Conservation (phyloP, 2,329 filamentous ascomycete species). For the Phialophora tarda region DNA sequence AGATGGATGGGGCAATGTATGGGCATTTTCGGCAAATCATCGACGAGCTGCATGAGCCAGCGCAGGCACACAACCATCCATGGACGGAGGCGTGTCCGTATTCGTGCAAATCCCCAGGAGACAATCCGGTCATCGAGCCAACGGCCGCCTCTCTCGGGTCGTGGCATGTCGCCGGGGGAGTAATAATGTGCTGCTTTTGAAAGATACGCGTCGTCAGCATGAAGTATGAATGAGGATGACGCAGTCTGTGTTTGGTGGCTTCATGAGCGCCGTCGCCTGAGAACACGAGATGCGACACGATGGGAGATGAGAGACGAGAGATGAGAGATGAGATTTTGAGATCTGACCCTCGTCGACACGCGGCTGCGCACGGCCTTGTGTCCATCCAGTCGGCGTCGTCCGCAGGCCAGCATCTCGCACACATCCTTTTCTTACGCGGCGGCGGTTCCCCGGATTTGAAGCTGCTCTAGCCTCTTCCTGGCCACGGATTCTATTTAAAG, state of each 20-base stretch:
- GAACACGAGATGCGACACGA: background rate
- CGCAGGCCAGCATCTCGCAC: background rate
- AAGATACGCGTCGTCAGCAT: background rate
- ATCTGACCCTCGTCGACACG: background rate
- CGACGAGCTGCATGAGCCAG: background rate
- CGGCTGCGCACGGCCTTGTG: no score
- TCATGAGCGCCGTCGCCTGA: background rate
- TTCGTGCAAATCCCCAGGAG: background rate
- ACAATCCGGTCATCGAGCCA: slow-evolving; percentile 18
- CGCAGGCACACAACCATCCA: no score
- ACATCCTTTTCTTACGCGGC: background rate
- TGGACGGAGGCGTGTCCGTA: background rate
- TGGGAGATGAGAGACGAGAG: background rate
- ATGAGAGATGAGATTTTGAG: background rate
- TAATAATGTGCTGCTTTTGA: background rate
- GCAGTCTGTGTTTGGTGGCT: background rate
- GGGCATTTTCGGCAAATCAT: background rate
- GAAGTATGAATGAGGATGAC: background rate
- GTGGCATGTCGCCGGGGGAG: background rate
- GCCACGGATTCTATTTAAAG: slow-evolving; percentile 7
- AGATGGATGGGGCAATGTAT: background rate
- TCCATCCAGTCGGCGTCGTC: background rate
- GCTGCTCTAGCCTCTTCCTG: slow-evolving; percentile 5
- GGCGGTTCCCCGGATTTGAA: slow-evolving; percentile 15
- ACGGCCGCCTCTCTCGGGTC: background rate